These are phyloP conservation scores for Mollisiaceae sp. DNA, from an alignment of 2,329 filamentous ascomycete genomes.

Conservation along the genomic window DNA sequence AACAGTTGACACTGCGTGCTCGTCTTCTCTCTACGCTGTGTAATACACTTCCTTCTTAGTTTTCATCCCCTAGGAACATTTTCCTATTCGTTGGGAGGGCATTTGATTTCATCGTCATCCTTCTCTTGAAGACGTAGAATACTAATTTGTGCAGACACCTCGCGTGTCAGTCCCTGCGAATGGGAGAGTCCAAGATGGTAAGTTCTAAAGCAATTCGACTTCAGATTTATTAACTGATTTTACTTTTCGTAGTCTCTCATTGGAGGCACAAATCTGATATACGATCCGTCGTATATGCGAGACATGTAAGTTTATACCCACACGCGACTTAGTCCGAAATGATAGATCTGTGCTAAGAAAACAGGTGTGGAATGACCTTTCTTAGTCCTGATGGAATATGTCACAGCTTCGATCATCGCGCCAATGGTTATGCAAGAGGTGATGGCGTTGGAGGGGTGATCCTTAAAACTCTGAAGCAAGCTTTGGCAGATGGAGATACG, in stretches of 20 bases:
- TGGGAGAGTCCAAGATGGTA: slow-evolving; percentile 7
- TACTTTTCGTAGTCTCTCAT: background rate
- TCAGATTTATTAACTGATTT: background rate
- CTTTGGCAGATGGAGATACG: slow-evolving; percentile 61
- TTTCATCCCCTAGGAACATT: background rate
- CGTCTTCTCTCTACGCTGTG: background rate
- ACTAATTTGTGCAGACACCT: background rate
- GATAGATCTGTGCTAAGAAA: background rate
- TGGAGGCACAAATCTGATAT: slow-evolving; percentile 2
- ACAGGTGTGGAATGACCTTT: background rate
- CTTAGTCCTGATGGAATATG: slow-evolving; percentile 45
- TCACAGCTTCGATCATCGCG: slow-evolving; percentile 59
- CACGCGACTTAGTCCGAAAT: background rate
- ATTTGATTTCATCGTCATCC: no score
- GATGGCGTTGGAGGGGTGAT: slow-evolving; percentile 64
- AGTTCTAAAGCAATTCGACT: background rate
- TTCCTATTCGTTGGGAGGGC: no score
- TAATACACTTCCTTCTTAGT: no score
- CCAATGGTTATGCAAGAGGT: slow-evolving; percentile 66
- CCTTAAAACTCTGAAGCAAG: slow-evolving; percentile 62
- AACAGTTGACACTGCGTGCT: slow-evolving; percentile 6
- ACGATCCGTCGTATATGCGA: slow-evolving; percentile 5
- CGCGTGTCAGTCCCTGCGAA: background rate
- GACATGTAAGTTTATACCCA: background rate
- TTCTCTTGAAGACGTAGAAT: no score